Base-by-base conservation (phyloP, 306 rosid species). In the Erythrophleum fordii region DNA sequence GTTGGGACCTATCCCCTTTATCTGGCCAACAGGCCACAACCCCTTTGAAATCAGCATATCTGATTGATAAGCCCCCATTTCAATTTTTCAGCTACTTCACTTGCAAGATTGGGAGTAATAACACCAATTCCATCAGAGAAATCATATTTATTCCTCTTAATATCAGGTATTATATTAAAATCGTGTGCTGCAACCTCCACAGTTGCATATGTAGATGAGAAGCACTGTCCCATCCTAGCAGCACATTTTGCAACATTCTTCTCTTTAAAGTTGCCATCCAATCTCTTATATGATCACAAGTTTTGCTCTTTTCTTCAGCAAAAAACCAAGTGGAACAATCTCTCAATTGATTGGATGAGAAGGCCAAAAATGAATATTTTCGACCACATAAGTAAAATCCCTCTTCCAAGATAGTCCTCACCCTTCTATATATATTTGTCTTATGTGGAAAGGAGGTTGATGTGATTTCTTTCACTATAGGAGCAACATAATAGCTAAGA, bases 251-350 rank as follows among this genome's bases (percentile, higher is more conserved):
- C 94, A 28, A 88, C 55, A 48, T 85, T 90, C 73, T 0, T 81
- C 16, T 81, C 41, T 17, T 5, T 5, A 46, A 90, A 88, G 79
- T 39, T 83, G 16, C 94, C 94, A 90, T 90, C 92, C 91, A 90
- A 49, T 7, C 0, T 68, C 35, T 74, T 18, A 86, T 86, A 8
- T n/a, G 0, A 5, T 2, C 6, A 46, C 79, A 82, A 9, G 22
- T 71, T 18, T 69, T 29, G 13, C 45, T 37, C 52, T 9, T 13
- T 18, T 26, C 80, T 23, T 88, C 92, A 22, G 94, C 88, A 23
- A 88, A 90, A 77, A 90, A 90, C 92, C 94, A 90, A 69, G 91
- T 92, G 74, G 94, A 90, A 39, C 87, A 88, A 59, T 90, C 94
- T 72, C 85, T 85, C 42, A 90, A 69, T 80, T 90, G 94, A 84